Percentiles rank a stretch among this genome's conserved stretches.
Evolutionary conservation across 306 rosid genomes (phyloP).

Genomic region (Senna siamea): DNA sequence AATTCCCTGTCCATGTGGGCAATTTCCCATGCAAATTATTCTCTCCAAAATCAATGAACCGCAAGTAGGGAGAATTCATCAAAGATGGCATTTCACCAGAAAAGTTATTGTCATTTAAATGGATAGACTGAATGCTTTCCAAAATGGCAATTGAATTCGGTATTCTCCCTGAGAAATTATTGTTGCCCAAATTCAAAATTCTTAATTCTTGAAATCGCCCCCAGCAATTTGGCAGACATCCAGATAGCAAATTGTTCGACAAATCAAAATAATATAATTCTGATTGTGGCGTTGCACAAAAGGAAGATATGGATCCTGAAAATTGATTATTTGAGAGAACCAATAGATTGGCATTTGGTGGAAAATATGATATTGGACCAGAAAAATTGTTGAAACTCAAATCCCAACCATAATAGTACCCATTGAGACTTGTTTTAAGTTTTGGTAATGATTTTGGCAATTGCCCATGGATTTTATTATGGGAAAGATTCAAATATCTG

Average conservation of each 20-base stretch:
- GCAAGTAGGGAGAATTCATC: background rate
- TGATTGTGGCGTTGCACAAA: background rate
- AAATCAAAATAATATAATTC: background rate
- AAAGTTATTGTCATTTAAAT: slow-evolving; percentile 12
- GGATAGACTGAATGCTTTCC: background rate
- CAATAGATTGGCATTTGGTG: rapidly evolving
- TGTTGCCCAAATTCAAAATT: slow-evolving; percentile 21
- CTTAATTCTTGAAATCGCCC: rapidly evolving
- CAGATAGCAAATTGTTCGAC: slow-evolving; percentile 20
- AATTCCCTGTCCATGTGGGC: slow-evolving; percentile 17
- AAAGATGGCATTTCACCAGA: slow-evolving; percentile 34
- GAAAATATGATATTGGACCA: slow-evolving; percentile 32
- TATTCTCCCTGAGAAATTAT: slow-evolving; percentile 32
- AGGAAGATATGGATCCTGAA: background rate
- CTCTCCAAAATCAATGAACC: background rate
- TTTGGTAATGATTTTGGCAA: background rate
- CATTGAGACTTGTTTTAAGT: rapidly evolving
- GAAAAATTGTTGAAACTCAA: background rate
- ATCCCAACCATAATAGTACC: background rate
- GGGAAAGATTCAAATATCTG: slow-evolving; percentile 11
- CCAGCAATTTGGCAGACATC: slow-evolving; percentile 37
- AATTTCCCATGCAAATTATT: slow-evolving; percentile 20
- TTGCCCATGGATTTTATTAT: slow-evolving; percentile 29
- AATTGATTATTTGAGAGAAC: slow-evolving; percentile 36
- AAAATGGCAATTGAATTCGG: slow-evolving; percentile 22